Base-by-base conservation (phyloP, 2,329 filamentous ascomycete species). In the Shiraia bambusicola region DNA sequence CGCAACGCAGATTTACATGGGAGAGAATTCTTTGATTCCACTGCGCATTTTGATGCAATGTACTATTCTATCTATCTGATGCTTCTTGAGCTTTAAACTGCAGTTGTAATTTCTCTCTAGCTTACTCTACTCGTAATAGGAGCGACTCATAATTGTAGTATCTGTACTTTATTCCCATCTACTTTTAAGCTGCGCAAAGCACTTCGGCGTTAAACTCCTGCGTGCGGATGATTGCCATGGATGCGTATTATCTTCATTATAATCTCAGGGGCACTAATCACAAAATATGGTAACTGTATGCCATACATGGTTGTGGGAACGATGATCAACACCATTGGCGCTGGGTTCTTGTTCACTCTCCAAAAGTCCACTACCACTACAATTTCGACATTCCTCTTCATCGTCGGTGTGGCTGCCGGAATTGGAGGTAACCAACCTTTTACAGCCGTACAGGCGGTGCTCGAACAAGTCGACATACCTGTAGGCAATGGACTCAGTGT, bases 141-240 rank as follows among this genome's bases (percentile, higher is more conserved):
- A 10, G 13, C 12, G 2, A 31, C 13, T 16, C 10, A 14, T 31
- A 15, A 31, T 16, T 10, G 28, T 16, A 31, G 28, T 31, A 31
- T 31, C 28, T 31, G 10, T 31, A 31, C 13, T 31, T 15, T 16
- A 16, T 73, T 2, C 71, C 71, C 2, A 68, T 76, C 26, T 75
- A 73, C 52, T 76, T 76, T 57, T 73, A 76, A 53, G 54, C 63
- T 0, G 65, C 72, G 3, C 52, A 55, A 42, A 59, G 25, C 66
- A 34, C 32, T 6, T 34, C 32, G 10, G 32, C 32, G 14, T 17
- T 19, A 8, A 25, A n/a, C 8, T 34, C 69, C 0, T 69, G 67
- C 1, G 50, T 70, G 2, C 50, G 59, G 7, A 22, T 37, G 22
- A 37, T 37, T 14, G 28, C 22, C 34, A 28, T 37, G 14, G 19